A percentile compares a stretch with the other conserved stretches of the same genome.
Evolutionary conservation across 345 rosid genomes (phyloP).

Genomic region (Populus deltoides): DNA sequence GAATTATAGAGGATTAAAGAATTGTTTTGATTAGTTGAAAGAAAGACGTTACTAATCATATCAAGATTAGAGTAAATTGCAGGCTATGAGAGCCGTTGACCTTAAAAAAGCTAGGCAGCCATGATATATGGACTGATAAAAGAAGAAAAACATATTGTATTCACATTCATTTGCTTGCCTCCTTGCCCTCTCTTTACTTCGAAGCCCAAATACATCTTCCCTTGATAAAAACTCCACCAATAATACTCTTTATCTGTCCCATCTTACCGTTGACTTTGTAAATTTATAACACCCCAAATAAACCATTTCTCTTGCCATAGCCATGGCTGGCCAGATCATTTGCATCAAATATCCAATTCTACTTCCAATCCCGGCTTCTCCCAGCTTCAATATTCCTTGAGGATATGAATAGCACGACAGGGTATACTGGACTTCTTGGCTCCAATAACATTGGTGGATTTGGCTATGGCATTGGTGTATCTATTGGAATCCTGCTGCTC

Average conservation of each 20-base stretch:
- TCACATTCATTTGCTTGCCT: constrained; percentile 17
- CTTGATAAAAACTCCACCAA: constrained; percentile 24
- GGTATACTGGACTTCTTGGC: constrained; percentile 13
- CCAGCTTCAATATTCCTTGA: not conserved
- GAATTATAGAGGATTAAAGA: not conserved
- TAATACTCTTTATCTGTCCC: constrained; percentile 4
- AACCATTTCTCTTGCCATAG: constrained; percentile 14
- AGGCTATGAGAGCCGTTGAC: constrained; percentile 22
- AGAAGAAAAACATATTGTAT: not conserved
- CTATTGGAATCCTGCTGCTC: constrained; percentile 42
- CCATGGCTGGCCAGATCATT: constrained; percentile 40
- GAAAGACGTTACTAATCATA: not conserved
- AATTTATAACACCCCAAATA: constrained; percentile 1
- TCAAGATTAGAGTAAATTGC: not conserved
- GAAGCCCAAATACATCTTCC: constrained; percentile 10
- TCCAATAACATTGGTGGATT: constrained; percentile 32
- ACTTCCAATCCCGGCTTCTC: not conserved
- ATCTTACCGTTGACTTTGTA: constrained; percentile 45
- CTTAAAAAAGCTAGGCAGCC: not conserved
- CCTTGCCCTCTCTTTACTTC: constrained; percentile 9
- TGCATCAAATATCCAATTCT: not conserved
- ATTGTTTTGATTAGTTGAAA: not conserved
- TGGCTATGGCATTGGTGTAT: constrained; percentile 45
- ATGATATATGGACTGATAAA: not conserved
- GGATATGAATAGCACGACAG: constrained; percentile 23